phyloP scores from a whole-genome alignment of 345 rosid species.

The Crucihimalaya himalaica region DNA sequence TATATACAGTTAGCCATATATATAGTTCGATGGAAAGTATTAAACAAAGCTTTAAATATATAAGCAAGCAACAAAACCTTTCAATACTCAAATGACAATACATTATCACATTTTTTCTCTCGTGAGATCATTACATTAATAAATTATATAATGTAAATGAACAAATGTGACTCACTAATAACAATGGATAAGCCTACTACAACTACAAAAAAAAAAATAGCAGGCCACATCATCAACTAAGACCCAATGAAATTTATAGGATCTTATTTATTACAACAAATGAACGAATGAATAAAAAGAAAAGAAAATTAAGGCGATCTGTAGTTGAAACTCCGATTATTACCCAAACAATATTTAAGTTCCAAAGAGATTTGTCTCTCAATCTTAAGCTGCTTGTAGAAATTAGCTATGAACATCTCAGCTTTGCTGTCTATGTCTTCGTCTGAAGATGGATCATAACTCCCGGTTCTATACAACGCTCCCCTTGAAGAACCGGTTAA shows the following conservation, averaged over 20 bases:
- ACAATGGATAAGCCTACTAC: slow-evolving; percentile 32
- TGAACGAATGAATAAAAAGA: neutral
- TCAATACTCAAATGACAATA: slow-evolving; percentile 9
- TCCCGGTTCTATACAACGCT: slow-evolving; percentile 50
- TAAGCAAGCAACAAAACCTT: neutral
- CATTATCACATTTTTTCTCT: slow-evolving; percentile 16
- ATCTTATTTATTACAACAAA: slow-evolving; percentile 33
- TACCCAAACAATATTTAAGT: slow-evolving; percentile 49
- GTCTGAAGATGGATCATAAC: slow-evolving; percentile 53
- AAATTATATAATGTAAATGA: slow-evolving; percentile 18
- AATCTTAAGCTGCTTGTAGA: slow-evolving; percentile 71
- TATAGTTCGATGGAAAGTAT: neutral
- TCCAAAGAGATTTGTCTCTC: slow-evolving; percentile 85
- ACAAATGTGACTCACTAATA: slow-evolving; percentile 10
- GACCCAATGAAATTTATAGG: slow-evolving; percentile 22
- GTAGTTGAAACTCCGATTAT: slow-evolving; percentile 45
- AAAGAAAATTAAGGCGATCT: slow-evolving; percentile 42
- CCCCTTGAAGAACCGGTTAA: slow-evolving; percentile 34
- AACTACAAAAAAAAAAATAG: slow-evolving; percentile 32
- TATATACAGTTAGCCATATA: neutral
- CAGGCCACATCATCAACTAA: slow-evolving; percentile 10
- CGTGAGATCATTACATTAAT: slow-evolving; percentile 29
- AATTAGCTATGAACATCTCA: slow-evolving; percentile 74
- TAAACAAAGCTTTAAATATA: neutral
- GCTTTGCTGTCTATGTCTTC: slow-evolving; percentile 74